A percentile compares a stretch with the other conserved stretches of the same genome.
Evolutionary conservation across 2,329 filamentous ascomycete species (phyloP).

Genomic region (Phialophora macrospora): DNA sequence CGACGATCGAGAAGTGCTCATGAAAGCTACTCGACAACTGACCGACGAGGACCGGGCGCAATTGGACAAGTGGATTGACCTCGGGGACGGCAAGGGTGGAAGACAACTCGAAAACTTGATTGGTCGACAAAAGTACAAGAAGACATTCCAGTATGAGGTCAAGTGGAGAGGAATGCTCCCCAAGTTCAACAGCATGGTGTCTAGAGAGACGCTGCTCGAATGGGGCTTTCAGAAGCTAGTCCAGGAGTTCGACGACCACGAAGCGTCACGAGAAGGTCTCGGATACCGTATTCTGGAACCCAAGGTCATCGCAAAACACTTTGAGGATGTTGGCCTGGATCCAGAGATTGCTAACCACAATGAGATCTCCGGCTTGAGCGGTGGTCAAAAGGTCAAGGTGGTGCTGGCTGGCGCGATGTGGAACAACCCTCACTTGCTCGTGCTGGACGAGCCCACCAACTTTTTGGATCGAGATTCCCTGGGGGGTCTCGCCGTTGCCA

Average conservation of each 20-base stretch:
- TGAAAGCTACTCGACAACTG: slow-evolving; percentile 94
- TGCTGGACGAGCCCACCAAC: slow-evolving; percentile 98
- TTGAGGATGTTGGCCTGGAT: slow-evolving; percentile 93
- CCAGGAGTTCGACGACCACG: slow-evolving; percentile 98
- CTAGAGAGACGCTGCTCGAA: slow-evolving; percentile 84
- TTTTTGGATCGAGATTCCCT: slow-evolving; percentile 98
- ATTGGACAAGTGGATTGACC: slow-evolving; percentile 87
- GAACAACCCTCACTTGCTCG: slow-evolving; percentile 97
- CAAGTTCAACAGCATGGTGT: slow-evolving; percentile 91
- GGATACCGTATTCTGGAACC: slow-evolving; percentile 93
- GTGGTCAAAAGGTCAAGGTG: slow-evolving; percentile 98
- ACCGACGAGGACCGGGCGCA: slow-evolving; percentile 84
- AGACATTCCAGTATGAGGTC: slow-evolving; percentile 59
- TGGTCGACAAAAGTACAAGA: slow-evolving; percentile 98
- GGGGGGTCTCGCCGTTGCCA: slow-evolving; percentile 94
- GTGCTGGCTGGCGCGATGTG: slow-evolving; percentile 95
- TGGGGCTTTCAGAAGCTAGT: slow-evolving; percentile 90
- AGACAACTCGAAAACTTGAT: slow-evolving; percentile 86
- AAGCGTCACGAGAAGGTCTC: slow-evolving; percentile 96
- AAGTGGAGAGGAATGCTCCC: slow-evolving; percentile 91
- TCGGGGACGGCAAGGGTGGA: slow-evolving; percentile 78
- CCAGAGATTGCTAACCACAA: slow-evolving; percentile 99
- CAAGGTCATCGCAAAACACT: slow-evolving; percentile 94
- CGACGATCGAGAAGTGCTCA: slow-evolving; percentile 92
- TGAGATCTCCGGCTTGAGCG: slow-evolving; percentile 92